phyloP scores from a whole-genome alignment of 305 asterid genomes.

The Fraxinus angustifolia region DNA sequence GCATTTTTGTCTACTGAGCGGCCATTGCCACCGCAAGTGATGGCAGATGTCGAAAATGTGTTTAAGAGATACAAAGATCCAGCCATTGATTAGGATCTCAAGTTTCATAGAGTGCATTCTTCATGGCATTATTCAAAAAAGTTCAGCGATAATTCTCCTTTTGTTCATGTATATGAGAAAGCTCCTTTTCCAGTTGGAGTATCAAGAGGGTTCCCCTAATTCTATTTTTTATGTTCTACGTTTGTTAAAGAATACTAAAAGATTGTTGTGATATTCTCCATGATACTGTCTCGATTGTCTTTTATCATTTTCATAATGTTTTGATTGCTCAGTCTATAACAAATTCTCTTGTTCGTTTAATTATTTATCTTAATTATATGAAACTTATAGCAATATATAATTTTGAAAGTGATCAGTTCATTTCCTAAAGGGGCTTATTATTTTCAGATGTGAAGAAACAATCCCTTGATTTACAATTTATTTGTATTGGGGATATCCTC shows the following conservation, averaged over 20 bases:
- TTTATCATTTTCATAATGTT: neutral
- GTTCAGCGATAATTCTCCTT: neutral
- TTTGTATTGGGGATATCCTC: no score
- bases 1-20: slow-evolving; percentile 62
- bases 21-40: slow-evolving; percentile 64
- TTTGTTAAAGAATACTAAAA: neutral
- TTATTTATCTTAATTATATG: neutral
- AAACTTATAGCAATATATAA: neutral
- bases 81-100: slow-evolving; percentile 34
- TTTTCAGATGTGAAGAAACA: neutral
- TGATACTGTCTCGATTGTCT: neutral
- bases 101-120: neutral
- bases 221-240: neutral
- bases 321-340: neutral
- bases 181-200: neutral
- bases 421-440: neutral
- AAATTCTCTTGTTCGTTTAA: neutral
- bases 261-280: neutral
- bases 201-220: neutral
- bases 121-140: neutral
- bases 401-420: neutral
- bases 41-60: slow-evolving; percentile 52
- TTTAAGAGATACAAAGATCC: slow-evolving; percentile 90
- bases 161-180: neutral
- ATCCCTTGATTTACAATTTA: no score